Base-by-base conservation (phyloP, 1,284 basidiomycete species). In the Pascua guehoae region DNA sequence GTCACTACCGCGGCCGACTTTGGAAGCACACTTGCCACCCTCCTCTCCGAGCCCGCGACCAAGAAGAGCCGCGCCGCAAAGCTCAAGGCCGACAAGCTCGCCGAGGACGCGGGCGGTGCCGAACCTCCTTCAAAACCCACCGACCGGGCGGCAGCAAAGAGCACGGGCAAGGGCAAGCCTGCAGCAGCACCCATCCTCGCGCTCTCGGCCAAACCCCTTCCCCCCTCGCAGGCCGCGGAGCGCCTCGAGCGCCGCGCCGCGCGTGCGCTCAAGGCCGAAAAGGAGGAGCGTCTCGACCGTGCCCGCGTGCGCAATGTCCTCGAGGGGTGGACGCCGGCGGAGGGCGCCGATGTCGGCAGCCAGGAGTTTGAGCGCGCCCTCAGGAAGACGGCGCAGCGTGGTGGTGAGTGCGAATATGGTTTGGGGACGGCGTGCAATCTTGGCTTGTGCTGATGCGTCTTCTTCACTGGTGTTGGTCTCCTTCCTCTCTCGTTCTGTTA, bases 351-450 rank as follows among this genome's bases (percentile, higher is more conserved):
- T 10, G 46, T 69, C 14, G 72, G 72, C 7, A 66, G 65, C 14
- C 71, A 74, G 58, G 76, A 79, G 63, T 79, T 77, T 71, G 77
- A 79, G 62, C 68, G 72, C 47, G 66, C 67, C 7, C 60, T 79
- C 64, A 66, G 76, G 47, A 79, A 79, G 68, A 70, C 72, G 9
- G 77, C 77, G 14, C 77, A 79, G 63, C 62, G 74, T 42, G 77
- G 77, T 69, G 77, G 77, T 78, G 53, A 73, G 77, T 75, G 39
- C 12, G 7, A 15, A 37, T 12, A 15, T 7, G 42, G 10, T 24
- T 1, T 18, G 16, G 10, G 11, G 3, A 18, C 18, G 7, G 15
- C n/a, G n/a, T n/a, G n/a, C n/a, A n/a, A n/a, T n/a, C n/a, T n/a
- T n/a, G 37, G 9, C 14, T 39, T 16, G 38, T 10, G 42, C 47